A percentile compares a stretch with the other conserved stretches of the same genome.
These are phyloP conservation scores for Firmiana major DNA, from an alignment of 345 rosid species.

Conservation along the genomic window DNA sequence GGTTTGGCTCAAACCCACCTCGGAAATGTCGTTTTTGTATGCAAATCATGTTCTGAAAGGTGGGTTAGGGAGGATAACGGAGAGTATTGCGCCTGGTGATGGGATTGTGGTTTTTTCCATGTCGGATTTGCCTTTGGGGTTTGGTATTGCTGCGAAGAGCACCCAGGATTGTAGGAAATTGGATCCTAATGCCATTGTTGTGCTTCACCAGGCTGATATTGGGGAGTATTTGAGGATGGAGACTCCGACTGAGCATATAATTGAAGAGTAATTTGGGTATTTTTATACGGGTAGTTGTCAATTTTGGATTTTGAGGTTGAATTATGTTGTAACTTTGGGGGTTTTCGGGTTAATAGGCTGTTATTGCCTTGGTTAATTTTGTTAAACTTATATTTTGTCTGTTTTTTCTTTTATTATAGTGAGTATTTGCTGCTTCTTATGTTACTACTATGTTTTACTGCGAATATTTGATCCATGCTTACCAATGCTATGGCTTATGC, in stretches of 20 bases:
- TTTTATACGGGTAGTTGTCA: not conserved
- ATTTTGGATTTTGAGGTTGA: not conserved
- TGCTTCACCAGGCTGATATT: constrained; percentile 80
- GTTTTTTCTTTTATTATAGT: not conserved
- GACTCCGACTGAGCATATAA: constrained; percentile 36
- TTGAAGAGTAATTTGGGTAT: not conserved
- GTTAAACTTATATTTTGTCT: not conserved
- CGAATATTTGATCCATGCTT: not conserved
- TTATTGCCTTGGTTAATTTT: not conserved
- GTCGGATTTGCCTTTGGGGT: constrained; percentile 86
- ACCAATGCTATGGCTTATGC: not conserved
- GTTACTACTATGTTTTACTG: not conserved
- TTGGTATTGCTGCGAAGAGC: constrained; percentile 76
- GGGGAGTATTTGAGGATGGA: constrained; percentile 93
- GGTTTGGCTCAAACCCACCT: constrained; percentile 92
- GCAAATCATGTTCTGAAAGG: constrained; percentile 95
- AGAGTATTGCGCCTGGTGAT: constrained; percentile 70
- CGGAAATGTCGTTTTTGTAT: constrained; percentile 95
- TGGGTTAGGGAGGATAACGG: constrained; percentile 88
- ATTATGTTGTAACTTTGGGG: not conserved
- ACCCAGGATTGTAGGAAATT: constrained; percentile 84
- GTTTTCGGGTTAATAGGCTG: not conserved
- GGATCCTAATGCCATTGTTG: constrained; percentile 85
- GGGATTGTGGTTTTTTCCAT: constrained; percentile 91
- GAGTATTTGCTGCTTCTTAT: not conserved